Base-by-base conservation (phyloP, 495 filamentous ascomycete genomes). In the Aspergillus hancockii region DNA sequence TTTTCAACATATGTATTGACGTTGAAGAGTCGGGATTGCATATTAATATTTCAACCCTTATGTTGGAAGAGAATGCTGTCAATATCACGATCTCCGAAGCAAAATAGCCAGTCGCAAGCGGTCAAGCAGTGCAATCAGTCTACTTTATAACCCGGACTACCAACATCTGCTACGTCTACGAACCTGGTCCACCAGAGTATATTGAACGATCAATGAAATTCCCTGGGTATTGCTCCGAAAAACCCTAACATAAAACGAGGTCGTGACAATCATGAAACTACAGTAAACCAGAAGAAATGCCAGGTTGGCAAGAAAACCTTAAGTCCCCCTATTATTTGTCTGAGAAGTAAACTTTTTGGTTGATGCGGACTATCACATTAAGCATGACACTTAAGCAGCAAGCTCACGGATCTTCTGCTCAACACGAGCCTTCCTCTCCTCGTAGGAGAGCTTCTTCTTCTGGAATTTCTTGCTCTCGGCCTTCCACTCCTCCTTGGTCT, bases 401-500 rank as follows among this genome's bases (percentile, higher is more conserved):
- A 80, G 71, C 70, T 77, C 85, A 65, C 83, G 86, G 80, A 99
- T 98, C 84, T 89, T 93, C 70, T 85, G 84, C 88, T 96, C 81
- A 73, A 99, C 86, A 54, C 85, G 81, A 74, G 86, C 84, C 73
- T 83, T 76, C 78, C 85, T 89, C 89, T 97, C 78, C 19, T 81
- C 92, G 78, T 85, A 87, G 76, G 82, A 87, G 69, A 93, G 83
- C 86, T 93, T 95, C 60, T 60, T 54, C 66, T 81, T 77, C 77
- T 79, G 81, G 86, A 87, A 90, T 86, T 99, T 97, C 78, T 90
- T 84, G 72, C 87, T 88, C 89, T 97, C 92, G 69, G 83, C 82
- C 90, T 98, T 99, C 86, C 88, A 97, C 82, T 96, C 84, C 64
- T 90, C 94, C 89, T 96, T 97, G 79, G 75, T 83, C 91, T 97